Percentiles rank a stretch among this genome's conserved stretches.
These are phyloP conservation scores for Phylloporus sp. DNA, from an alignment of 1,284 basidiomycete species.

Conservation along the genomic window DNA sequence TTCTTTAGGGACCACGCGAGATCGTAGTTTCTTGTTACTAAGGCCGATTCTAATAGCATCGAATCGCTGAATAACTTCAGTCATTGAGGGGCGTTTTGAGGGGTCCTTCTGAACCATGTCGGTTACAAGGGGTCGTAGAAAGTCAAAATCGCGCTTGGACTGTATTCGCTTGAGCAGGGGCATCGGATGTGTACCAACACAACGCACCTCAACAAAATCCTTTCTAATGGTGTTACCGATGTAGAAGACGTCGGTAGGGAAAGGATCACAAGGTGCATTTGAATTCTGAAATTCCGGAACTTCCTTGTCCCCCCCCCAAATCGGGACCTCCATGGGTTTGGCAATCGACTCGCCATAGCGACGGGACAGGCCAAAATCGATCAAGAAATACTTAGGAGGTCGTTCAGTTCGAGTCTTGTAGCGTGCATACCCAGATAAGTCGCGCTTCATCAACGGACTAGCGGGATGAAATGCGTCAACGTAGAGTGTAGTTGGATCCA, in stretches of 20 bases:
- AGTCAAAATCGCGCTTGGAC: slow-evolving; percentile 19
- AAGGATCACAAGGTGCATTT: slow-evolving; percentile 35
- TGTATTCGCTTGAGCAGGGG: neutral
- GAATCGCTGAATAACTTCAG: slow-evolving; percentile 21
- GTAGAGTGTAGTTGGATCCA: slow-evolving; percentile 37
- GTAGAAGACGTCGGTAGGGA: slow-evolving; percentile 43
- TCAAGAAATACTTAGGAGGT: slow-evolving; percentile 40
- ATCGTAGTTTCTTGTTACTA: slow-evolving; percentile 20
- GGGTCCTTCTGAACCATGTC: slow-evolving; percentile 26
- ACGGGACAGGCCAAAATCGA: slow-evolving; percentile 45
- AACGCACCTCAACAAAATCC: slow-evolving; percentile 34
- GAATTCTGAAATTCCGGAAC: slow-evolving; percentile 28
- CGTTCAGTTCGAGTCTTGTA: slow-evolving; percentile 36
- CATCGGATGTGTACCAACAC: too few relatives aligned
- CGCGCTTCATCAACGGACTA: slow-evolving; percentile 15
- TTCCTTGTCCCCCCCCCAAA: slow-evolving; percentile 17
- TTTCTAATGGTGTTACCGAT: slow-evolving; percentile 38
- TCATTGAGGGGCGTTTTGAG: slow-evolving; percentile 25
- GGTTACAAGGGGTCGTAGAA: slow-evolving; percentile 18
- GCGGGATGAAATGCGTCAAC: slow-evolving; percentile 32
- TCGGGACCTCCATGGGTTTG: slow-evolving; percentile 20
- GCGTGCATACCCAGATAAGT: too few relatives aligned
- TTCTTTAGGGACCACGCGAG: slow-evolving; percentile 13
- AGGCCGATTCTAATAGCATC: neutral
- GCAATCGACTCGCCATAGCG: slow-evolving; percentile 25